These are phyloP conservation scores for Thinopyrum elongatum DNA, from an alignment of 176 grass and related monocot genomes.

Conservation along the genomic window DNA sequence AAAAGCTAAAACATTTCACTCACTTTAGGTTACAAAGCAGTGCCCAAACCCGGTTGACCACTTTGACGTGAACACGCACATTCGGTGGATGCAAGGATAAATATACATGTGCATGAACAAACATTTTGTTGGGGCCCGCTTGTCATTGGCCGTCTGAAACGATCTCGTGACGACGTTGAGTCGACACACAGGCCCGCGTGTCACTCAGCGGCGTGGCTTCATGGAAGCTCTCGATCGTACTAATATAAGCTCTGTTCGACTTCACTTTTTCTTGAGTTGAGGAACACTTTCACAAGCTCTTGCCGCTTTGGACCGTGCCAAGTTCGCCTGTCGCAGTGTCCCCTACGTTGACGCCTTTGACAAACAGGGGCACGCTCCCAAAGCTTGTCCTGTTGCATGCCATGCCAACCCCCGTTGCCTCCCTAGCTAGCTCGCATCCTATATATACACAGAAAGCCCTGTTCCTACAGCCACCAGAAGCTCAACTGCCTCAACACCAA, in stretches of 20 bases:
- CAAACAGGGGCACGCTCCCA: slow-evolving; percentile 65
- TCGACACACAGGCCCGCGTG: background rate
- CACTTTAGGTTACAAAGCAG: background rate
- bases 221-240: background rate
- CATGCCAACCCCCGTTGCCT: background rate
- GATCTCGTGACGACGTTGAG: no score
- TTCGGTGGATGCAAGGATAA: no score
- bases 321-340: slow-evolving; percentile 23
- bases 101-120: no score
- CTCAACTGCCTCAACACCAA: background rate
- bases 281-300: background rate
- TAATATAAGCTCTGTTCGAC: background rate
- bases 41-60: background rate
- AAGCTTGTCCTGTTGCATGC: slow-evolving; percentile 49
- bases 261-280: background rate
- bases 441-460: slow-evolving; percentile 40
- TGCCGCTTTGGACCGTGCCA: slow-evolving; percentile 34
- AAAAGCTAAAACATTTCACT: background rate
- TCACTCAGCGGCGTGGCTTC: background rate
- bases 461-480: background rate
- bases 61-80: background rate
- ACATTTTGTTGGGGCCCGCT: no score
- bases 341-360: slow-evolving; percentile 32
- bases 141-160: no score
- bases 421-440: background rate